These are phyloP conservation scores for Alternaria triticimaculans DNA, from an alignment of 2,329 filamentous ascomycete species.

Conservation along the genomic window DNA sequence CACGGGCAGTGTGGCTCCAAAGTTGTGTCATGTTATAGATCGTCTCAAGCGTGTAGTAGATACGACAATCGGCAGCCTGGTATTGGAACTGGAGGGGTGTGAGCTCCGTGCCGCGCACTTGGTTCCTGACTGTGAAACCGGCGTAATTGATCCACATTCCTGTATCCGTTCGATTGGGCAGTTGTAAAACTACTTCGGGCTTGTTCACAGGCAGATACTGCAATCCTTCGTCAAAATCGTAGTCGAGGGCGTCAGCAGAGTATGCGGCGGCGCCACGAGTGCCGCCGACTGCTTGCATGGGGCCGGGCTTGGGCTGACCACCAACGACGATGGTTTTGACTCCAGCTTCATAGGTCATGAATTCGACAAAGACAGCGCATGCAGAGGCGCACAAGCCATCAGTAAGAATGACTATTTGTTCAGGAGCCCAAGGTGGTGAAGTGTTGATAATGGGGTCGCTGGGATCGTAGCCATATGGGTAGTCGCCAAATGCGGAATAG, in stretches of 20 bases:
- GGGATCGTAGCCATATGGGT: background rate
- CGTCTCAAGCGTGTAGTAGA: constrained; percentile 42
- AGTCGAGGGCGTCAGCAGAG: constrained; percentile 36
- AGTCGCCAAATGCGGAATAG: background rate
- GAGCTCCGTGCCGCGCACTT: constrained; percentile 40
- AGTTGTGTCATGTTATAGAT: background rate
- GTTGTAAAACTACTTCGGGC: background rate
- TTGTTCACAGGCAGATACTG: background rate
- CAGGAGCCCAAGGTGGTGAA: background rate
- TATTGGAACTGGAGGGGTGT: constrained; percentile 49
- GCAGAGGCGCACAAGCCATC: constrained; percentile 64
- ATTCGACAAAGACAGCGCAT: constrained; percentile 61
- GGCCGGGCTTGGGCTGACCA: constrained; percentile 59
- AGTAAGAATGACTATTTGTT: constrained; percentile 42
- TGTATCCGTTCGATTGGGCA: constrained; percentile 8
- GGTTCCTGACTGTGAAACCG: constrained; percentile 48
- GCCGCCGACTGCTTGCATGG: constrained; percentile 54
- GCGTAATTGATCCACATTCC: constrained; percentile 35
- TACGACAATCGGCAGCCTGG: constrained; percentile 49
- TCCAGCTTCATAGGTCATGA: constrained; percentile 53
- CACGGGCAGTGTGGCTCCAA: background rate
- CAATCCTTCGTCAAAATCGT: background rate
- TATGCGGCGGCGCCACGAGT: constrained; percentile 59
- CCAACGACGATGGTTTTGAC: constrained; percentile 63
- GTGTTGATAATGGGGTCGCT: background rate